phyloP scores from a whole-genome alignment of 805 yeast genomes.

The Barnettozyma californica region DNA sequence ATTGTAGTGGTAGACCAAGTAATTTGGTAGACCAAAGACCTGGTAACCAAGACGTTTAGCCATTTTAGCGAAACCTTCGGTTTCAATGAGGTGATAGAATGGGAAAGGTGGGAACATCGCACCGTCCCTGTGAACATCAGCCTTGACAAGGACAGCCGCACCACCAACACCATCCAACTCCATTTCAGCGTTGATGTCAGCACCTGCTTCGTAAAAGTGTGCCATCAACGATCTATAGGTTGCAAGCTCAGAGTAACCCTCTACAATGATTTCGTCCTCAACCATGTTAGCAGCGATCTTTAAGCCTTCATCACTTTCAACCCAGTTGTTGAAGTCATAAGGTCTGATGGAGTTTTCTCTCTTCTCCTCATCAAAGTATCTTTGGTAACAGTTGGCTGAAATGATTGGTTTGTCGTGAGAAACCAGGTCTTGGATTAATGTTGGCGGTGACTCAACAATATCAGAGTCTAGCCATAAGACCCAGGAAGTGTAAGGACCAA shows the following conservation, averaged over 20 bases:
- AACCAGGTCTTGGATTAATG: slow-evolving; percentile 82
- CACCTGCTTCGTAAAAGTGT: slow-evolving; percentile 64
- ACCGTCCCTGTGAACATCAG: slow-evolving; percentile 98
- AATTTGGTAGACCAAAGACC: slow-evolving; percentile 90
- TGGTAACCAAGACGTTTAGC: slow-evolving; percentile 90
- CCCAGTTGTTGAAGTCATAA: slow-evolving; percentile 96
- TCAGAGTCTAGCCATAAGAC: slow-evolving; percentile 96
- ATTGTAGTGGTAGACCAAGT: slow-evolving; percentile 85
- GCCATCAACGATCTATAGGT: slow-evolving; percentile 97
- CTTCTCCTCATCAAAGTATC: slow-evolving; percentile 58
- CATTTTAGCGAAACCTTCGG: slow-evolving; percentile 99
- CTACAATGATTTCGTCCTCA: slow-evolving; percentile 90
- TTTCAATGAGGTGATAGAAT: slow-evolving; percentile 92
- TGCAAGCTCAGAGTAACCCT: slow-evolving; percentile 90
- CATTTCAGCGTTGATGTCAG: slow-evolving; percentile 64
- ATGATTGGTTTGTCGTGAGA: slow-evolving; percentile 80
- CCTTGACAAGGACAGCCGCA: slow-evolving; percentile 91
- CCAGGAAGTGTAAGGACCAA: slow-evolving; percentile 91
- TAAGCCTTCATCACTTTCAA: slow-evolving; percentile 74
- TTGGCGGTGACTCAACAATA: slow-evolving; percentile 80
- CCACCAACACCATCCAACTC: slow-evolving; percentile 97
- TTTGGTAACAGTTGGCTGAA: slow-evolving; percentile 91
- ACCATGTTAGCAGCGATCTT: slow-evolving; percentile 64
- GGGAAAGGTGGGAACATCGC: slow-evolving; percentile 99
- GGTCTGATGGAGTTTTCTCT: slow-evolving; percentile 64